Conservation (phyloP, 2,329 filamentous ascomycete genomes). For the Aspergillus proliferans region DNA sequence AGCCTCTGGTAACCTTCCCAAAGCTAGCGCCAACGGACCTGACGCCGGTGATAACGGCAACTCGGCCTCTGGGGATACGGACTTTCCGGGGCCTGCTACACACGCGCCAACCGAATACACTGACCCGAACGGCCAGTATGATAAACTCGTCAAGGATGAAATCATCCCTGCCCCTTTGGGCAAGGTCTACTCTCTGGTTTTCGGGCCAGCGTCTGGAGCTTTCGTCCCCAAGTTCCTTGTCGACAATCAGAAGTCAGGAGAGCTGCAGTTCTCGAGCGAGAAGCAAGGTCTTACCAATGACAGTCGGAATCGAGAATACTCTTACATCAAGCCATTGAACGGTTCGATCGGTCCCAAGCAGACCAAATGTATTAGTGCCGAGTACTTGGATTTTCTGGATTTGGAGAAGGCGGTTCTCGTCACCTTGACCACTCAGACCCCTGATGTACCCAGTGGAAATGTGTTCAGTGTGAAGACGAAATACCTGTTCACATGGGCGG, state of each 20-base stretch:
- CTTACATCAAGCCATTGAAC: constrained; percentile 86
- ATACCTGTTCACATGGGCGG: constrained; percentile 90
- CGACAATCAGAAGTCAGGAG: constrained; percentile 79
- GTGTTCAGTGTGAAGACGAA: constrained; percentile 88
- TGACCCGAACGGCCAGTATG: constrained; percentile 72
- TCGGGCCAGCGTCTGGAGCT: constrained; percentile 68
- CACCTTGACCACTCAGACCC: constrained; percentile 77
- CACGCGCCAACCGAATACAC: constrained; percentile 82
- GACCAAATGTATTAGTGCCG: constrained; percentile 87
- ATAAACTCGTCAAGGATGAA: constrained; percentile 79
- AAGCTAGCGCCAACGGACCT: constrained; percentile 29
- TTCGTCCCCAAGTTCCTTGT: constrained; percentile 86
- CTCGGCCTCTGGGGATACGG: constrained; percentile 43
- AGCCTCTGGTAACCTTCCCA: constrained; percentile 51
- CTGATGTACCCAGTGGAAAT: constrained; percentile 90
- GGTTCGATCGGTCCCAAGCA: constrained; percentile 82
- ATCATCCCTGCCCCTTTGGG: constrained; percentile 79
- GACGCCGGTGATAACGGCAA: constrained; percentile 38
- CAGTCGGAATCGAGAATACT: constrained; percentile 66
- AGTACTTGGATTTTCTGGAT: constrained; percentile 77
- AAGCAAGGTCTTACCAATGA: constrained; percentile 71
- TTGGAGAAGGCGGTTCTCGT: constrained; percentile 80
- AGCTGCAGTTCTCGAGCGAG: constrained; percentile 77
- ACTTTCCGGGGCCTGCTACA: constrained; percentile 77
- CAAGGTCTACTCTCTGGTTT: constrained; percentile 83